phyloP scores from a whole-genome alignment of 768 basidiomycete genomes.

The Pluteus cervinus region DNA sequence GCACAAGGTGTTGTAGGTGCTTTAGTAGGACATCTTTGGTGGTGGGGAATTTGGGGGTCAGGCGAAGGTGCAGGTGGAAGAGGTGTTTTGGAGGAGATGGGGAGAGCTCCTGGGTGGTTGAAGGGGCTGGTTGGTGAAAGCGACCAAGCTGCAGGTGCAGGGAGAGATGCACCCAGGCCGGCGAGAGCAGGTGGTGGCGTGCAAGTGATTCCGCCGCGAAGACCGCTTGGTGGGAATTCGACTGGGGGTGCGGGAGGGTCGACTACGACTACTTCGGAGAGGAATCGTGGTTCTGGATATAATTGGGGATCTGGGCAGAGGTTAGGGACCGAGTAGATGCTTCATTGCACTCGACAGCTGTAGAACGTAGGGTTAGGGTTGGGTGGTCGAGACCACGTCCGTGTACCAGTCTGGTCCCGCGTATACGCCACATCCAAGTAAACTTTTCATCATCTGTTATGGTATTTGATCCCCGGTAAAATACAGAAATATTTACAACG shows the following conservation, averaged over 20 bases:
- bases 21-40: conserved; percentile 77
- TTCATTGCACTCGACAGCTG: too few species aligned
- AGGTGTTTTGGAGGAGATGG: conserved; percentile 33
- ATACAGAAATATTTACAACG: too few species aligned
- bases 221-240: conserved; percentile 7
- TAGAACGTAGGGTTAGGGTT: too few species aligned
- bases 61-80: conserved; percentile 31
- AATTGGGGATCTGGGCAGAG: conserved; percentile 55
- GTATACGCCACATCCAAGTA: too few species aligned
- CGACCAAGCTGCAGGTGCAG: conserved; percentile 18
- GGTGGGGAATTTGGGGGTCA: conserved; percentile 60
- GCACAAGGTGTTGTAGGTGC: conserved; percentile 59
- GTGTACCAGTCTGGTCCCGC: too few species aligned
- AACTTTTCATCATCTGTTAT: too few species aligned
- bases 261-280: conserved; percentile 12
- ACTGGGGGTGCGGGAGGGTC: conserved; percentile 6
- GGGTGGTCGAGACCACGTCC: too few species aligned
- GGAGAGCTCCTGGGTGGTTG: conserved; percentile 58
- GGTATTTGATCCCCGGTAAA: too few species aligned
- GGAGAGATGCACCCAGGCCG: too few species aligned
- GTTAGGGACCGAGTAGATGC: too few species aligned
- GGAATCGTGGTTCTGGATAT: conserved; percentile 51
- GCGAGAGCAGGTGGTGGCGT: conserved; percentile 42
- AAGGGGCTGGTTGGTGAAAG: conserved; percentile 41
- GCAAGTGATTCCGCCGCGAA: conserved; percentile 52